Conservation (phyloP, 2,329 filamentous ascomycete genomes). For the Phialophora verrucosa region DNA sequence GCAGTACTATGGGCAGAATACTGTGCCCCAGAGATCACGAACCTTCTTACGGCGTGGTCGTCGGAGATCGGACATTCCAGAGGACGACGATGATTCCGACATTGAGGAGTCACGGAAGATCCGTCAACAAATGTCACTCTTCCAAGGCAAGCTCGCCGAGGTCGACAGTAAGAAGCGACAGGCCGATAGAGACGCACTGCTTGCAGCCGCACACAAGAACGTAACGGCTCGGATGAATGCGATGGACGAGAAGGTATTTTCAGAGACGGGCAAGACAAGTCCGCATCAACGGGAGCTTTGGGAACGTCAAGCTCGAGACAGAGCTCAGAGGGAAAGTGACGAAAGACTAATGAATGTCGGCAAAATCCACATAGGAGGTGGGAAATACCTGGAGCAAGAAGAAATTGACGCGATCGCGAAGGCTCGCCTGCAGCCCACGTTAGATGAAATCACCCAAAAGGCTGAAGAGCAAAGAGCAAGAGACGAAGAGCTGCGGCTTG, state of each 20-base stretch:
- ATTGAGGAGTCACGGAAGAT: constrained; percentile 73
- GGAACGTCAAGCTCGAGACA: constrained; percentile 75
- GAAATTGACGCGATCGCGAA: constrained; percentile 81
- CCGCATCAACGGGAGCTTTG: constrained; percentile 74
- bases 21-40: constrained; percentile 57
- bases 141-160: constrained; percentile 70
- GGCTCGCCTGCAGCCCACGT: constrained; percentile 76
- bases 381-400: constrained; percentile 76
- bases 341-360: constrained; percentile 63
- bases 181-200: constrained; percentile 73
- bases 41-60: constrained; percentile 63
- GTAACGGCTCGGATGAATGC: constrained; percentile 77
- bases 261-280: constrained; percentile 73
- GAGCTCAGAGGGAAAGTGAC: constrained; percentile 70
- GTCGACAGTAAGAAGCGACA: constrained; percentile 76
- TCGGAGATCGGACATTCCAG: constrained; percentile 62
- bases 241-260: constrained; percentile 81
- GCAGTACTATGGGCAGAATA: constrained; percentile 73
- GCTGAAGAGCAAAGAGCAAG: constrained; percentile 74
- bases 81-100: constrained; percentile 65
- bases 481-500: constrained; percentile 65
- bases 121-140: constrained; percentile 76
- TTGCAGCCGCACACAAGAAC: constrained; percentile 82
- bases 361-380: constrained; percentile 74
- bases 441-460: constrained; percentile 83